Base-by-base conservation (phyloP, 495 filamentous ascomycete genomes). In the Xylaria nigripes region DNA sequence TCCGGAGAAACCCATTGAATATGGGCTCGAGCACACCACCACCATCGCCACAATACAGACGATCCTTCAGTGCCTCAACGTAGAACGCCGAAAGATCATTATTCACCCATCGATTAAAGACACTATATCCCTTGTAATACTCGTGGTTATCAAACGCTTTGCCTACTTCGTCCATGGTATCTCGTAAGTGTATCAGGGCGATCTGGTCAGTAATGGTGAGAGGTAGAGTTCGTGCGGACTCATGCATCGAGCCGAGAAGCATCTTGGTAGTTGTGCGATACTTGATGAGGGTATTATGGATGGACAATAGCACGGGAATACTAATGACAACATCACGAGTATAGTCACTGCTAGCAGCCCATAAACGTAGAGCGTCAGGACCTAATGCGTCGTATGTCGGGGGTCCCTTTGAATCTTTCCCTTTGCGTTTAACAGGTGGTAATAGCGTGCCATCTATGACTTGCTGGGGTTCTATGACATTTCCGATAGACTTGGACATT, bases 401-500 rank as follows among this genome's bases (percentile, higher is more conserved):
- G 4, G 29, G 5, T n/a, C 53, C 57, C 27, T 61, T 60, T 13
- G 51, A 49, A 12, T 46, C 57, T 41, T 54, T 71, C 60, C 66
- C 71, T 70, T 66, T 79, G 65, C 9, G 61, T 40, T 66, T 81
- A 21, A 74, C 49, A 3, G 71, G 69, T 1, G 72, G 73, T 8
- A 77, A 43, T 3, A 94, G 73, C 8, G 83, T 70, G 30, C 90
- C 92, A 38, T 86, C 79, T 71, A 95, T 91, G 59, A 98, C 90
- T 55, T 94, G 72, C 44, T 82, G 77, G 0, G 93, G 90, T 0
- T 81, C 76, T 50, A 96, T 81, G 42, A 86, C 79, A 63, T 99
- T 97, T n/a, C 94, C 93, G 15, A 95, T 73, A 2, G 89, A 95
- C 68, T 99, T 99, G 67, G 90, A 95, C 93, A 99, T 99, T 66